Percentiles rank a stretch among this genome's conserved stretches.
These are phyloP conservation scores for Blumeria graminis DNA, from an alignment of 2,329 filamentous ascomycete species.

Conservation along the genomic window DNA sequence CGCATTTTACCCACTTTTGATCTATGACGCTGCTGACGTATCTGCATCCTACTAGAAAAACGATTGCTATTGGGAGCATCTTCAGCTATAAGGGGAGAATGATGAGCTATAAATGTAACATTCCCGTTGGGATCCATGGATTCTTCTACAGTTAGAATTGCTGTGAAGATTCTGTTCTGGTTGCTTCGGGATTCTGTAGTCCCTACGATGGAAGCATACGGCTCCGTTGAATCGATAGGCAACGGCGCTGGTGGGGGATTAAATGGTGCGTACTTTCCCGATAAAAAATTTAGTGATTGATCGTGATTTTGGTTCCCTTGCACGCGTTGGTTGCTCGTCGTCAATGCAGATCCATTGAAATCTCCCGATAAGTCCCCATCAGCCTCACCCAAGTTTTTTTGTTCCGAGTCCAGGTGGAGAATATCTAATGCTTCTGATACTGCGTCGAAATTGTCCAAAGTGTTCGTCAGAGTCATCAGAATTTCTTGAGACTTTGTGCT, in stretches of 20 bases:
- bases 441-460: constrained; percentile 33
- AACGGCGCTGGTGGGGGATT: constrained; percentile 59
- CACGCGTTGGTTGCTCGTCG: constrained; percentile 28
- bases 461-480: constrained; percentile 38
- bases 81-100: constrained; percentile 30
- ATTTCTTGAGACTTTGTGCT: constrained; percentile 29
- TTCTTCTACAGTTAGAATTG: constrained; percentile 43
- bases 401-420: constrained; percentile 5
- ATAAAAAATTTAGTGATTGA: constrained; percentile 42
- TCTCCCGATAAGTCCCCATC: constrained; percentile 19
- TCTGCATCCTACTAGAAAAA: constrained; percentile 48
- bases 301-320: constrained; percentile 19
- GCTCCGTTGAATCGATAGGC: constrained; percentile 23
- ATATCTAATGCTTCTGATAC: constrained; percentile 27
- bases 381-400: constrained; percentile 11
- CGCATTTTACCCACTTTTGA: constrained; percentile 23
- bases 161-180: constrained; percentile 34
- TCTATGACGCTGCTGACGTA: constrained; percentile 34
- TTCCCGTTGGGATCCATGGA: constrained; percentile 34
- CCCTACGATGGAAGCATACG: constrained; percentile 17
- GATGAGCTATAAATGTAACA: constrained; percentile 35
- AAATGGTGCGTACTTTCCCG: constrained; percentile 55
- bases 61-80: constrained; percentile 17
- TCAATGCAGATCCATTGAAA: constrained; percentile 19
- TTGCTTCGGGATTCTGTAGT: constrained; percentile 15